Base-by-base conservation (phyloP, 345 rosid species). In the Cardiospermum halicacabum region DNA sequence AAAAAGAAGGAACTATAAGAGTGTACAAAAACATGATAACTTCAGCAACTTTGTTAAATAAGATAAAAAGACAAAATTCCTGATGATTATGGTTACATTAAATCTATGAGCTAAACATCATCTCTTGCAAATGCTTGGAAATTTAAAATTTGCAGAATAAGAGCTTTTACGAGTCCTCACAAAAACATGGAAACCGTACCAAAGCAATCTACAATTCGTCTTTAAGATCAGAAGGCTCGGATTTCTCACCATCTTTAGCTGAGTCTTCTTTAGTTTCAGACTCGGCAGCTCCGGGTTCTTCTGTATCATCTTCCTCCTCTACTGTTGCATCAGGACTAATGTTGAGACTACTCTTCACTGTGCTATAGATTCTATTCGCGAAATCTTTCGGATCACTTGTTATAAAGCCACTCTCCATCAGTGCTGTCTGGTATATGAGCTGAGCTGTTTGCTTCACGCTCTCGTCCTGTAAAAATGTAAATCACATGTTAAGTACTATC, bases 341-440 rank as follows among this genome's bases (percentile, higher is more conserved):
- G 70, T 75, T 74, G 18, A 94, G 81, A 71, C 93, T 72, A 8
- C 91, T 75, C 73, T 87, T 91, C 61, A 94, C 93, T 0, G 97
- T 82, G 81, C 72, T 71, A 69, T 91, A 91, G 59, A 91, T 89
- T 18, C 85, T 80, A 24, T 84, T 87, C 10, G 99, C 96, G 37
- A 94, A 94, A 64, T 85, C 97, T 70, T 91, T 91, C 5, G 97
- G 97, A 64, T 94, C 96, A 0, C 15, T 68, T 55, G 80, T 83
- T 58, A 77, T 45, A 78, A 91, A 94, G 57, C 99, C 99, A 72
- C 97, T 94, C 87, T 94, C 99, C 86, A 94, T 79, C 21, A 91
- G 82, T 16, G 99, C 96, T 0, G 97, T 91, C 70, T 91, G 97
- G 84, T 94, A 89, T 70, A 94, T 80, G 64, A 94, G 96, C 48